Evolutionary conservation across 208 protist genomes (phyloP), one percentile per base, ranked within the genome.

Genomic region (Acanthamoeba lenticulata): DNA sequence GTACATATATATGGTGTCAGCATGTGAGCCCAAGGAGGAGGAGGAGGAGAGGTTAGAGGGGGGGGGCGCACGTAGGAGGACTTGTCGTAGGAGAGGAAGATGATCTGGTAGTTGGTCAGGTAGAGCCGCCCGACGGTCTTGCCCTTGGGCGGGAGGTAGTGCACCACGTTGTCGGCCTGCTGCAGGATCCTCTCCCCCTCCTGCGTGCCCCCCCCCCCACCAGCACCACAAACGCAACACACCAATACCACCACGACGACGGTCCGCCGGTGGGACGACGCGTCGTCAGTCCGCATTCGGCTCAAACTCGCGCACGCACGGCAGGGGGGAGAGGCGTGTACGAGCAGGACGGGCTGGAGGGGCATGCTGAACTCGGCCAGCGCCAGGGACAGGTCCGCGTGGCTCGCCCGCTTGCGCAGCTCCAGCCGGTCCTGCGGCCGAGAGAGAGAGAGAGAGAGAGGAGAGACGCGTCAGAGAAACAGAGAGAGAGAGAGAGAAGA

Each of bases 61-160:
- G 67, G 36, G 62, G 32, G 11, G 19, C 32, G 24, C 21, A 85
- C 74, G 36, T 85, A 85, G 44, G 74, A 57, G 32, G 74, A 85
- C 27, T 55, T 45, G 44, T 85, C 44, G 44, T 85, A 85, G 42
- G 74, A 85, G n/a, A 85, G 38, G 44, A 85, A 85, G 44, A 85
- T 55, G 74, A 85, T 45, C 74, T 85, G 38, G 42, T 85, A 85
- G 44, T 85, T 85, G n/a, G 74, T 85, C 19, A 85, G 42, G 32
- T 57, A 85, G 42, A 85, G 44, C 1, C 74, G 34, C 44, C 74
- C 74, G 7, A 40, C 27, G 27, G 62, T 72, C 62, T 72, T 85
- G 1, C 74, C 42, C 32, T 85, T 55, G 74, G 38, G 38, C 74
- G 74, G 74, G 11, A 85, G 74, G 42, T 45, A 55, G n/a, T 57